Evolutionary conservation across 2,329 filamentous ascomycete species (phyloP).

Genomic region (Trichoderma sp.): DNA sequence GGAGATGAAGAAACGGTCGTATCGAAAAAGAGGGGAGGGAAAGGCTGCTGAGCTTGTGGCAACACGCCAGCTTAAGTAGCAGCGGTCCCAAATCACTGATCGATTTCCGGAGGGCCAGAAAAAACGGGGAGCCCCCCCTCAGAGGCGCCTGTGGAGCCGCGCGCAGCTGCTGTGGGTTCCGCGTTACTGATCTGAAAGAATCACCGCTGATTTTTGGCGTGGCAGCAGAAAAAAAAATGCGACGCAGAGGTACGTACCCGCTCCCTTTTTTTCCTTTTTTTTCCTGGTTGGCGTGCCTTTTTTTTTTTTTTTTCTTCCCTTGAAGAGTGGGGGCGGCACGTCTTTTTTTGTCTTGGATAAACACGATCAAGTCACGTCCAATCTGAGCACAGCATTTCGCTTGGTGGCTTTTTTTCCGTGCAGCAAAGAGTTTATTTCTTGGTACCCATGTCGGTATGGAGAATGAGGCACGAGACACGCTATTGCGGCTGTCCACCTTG

Average conservation of each 20-base stretch:
- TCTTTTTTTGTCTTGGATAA: background rate
- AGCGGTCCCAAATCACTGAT: slow-evolving; percentile 45
- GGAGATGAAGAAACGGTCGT: slow-evolving; percentile 10
- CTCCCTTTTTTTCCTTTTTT: background rate
- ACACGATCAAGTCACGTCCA: slow-evolving; percentile 15
- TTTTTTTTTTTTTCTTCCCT: too few species aligned
- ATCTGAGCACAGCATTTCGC: background rate
- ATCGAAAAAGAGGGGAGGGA: slow-evolving; percentile 31
- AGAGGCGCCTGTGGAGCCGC: background rate
- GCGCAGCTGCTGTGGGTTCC: background rate
- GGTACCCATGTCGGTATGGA: background rate
- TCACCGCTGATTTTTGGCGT: background rate
- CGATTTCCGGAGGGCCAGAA: slow-evolving; percentile 27
- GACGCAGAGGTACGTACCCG: background rate
- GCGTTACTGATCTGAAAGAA: background rate
- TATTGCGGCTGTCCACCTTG: background rate
- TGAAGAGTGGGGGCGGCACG: background rate
- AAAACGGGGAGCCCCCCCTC: background rate
- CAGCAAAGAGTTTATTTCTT: background rate
- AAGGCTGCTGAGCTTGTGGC: slow-evolving; percentile 34
- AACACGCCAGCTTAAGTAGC: slow-evolving; percentile 45
- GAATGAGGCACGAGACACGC: background rate
- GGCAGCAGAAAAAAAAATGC: background rate
- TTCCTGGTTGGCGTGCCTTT: background rate
- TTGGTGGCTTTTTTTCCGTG: background rate